phyloP scores from a whole-genome alignment of 2,329 filamentous ascomycete species.

The Blastomyces silverae region DNA sequence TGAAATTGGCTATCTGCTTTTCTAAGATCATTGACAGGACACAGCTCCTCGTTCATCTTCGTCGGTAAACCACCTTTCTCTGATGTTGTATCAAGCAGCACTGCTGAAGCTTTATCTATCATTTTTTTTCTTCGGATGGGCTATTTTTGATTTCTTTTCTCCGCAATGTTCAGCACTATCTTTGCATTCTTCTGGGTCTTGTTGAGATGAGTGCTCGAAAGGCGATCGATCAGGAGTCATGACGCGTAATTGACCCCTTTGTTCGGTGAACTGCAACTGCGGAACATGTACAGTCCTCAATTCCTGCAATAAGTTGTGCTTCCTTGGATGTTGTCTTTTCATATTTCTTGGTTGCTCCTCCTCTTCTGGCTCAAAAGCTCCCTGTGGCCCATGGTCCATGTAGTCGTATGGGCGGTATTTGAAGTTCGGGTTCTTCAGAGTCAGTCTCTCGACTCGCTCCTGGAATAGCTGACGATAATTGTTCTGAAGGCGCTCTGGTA shows the following conservation, averaged over 20 bases:
- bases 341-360: slow-evolving; percentile 5
- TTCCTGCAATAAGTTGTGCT: slow-evolving; percentile 4
- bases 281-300: neutral
- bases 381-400: slow-evolving; percentile 7
- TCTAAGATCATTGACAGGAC: neutral
- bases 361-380: neutral
- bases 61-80: neutral
- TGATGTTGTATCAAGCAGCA: neutral
- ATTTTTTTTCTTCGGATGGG: neutral
- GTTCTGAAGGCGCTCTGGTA: slow-evolving; percentile 26
- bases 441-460: slow-evolving; percentile 23
- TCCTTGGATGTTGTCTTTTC: slow-evolving; percentile 5
- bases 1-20: neutral
- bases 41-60: neutral
- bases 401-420: slow-evolving; percentile 15
- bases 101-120: neutral
- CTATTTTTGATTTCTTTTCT: neutral
- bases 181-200: neutral
- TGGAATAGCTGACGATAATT: slow-evolving; percentile 28
- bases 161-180: no score
- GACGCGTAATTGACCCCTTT: slow-evolving; percentile 14
- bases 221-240: slow-evolving; percentile 16
- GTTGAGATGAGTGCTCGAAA: neutral
- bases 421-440: slow-evolving; percentile 18
- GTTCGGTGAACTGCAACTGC: neutral